Evolutionary conservation across 2,329 filamentous ascomycete genomes (phyloP), one percentile per base, ranked within the genome.

Genomic region (Trichophyton rubrum): DNA sequence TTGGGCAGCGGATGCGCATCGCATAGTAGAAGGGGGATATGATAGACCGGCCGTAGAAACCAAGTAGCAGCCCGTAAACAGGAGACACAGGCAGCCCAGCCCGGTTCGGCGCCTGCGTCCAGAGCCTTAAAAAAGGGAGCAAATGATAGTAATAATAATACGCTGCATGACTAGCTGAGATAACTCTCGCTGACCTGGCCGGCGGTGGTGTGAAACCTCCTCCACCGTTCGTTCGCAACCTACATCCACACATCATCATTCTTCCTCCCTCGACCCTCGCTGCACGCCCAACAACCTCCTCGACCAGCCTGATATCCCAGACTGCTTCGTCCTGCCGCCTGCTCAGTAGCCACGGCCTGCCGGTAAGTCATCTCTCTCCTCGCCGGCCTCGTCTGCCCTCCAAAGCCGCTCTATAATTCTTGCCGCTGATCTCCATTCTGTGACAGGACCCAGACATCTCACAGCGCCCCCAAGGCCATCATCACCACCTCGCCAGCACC

Each of bases 401-500:
- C 51, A 33, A n/a, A 33, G 24, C 27, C 27, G 6, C 40, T 57
- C 17, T 57, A 35, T 57, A 41, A 11, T 24, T 24, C 55, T 43
- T 40, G 40, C 55, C 55, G 55, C 55, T 57, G 55, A 41, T 55
- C 51, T 24, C 55, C 55, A 43, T 57, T 57, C 55, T 40, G 33
- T 40, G 55, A 41, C 40, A 57, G 55, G 55, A 57, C 27, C 40
- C 55, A 43, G 55, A 57, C 55, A 41, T 57, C 55, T 22, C 55
- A 40, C 55, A 57, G 51, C 51, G 51, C 27, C 51, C 51, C 51
- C 45, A 51, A 27, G 51, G 51, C 51, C 51, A 22, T 55, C 51
- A 35, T 60, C 41, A 51, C 57, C 41, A 59, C 59, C 56, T 24
- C 17, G 24, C 24, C 59, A 61, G 47, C 58, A 40, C 17, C 53